These are phyloP conservation scores for Crassisporium funariophilum DNA, from an alignment of 768 basidiomycete genomes.

Conservation along the genomic window DNA sequence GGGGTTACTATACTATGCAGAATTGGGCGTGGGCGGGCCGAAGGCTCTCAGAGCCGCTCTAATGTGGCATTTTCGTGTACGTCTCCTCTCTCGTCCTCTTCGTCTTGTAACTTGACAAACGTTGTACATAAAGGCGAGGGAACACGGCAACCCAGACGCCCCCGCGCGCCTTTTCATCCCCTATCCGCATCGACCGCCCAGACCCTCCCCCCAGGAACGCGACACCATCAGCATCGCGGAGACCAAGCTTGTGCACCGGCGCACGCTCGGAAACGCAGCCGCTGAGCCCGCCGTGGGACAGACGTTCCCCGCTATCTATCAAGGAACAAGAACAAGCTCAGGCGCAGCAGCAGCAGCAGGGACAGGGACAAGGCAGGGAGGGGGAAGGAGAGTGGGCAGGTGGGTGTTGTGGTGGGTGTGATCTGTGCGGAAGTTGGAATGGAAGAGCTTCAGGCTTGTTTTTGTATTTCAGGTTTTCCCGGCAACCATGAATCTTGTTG, in stretches of 20 bases:
- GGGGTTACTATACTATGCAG: slow-evolving; percentile 92
- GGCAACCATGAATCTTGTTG: too few relatives aligned
- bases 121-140: slow-evolving; percentile 55
- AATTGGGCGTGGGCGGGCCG: slow-evolving; percentile 84
- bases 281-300: slow-evolving; percentile 27
- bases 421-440: slow-evolving; percentile 31
- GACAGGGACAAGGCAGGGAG: too few relatives aligned
- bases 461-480: not conserved
- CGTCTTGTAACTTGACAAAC: not conserved
- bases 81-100: slow-evolving; percentile 7
- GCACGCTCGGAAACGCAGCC: slow-evolving; percentile 51
- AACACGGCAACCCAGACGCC: slow-evolving; percentile 84
- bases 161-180: slow-evolving; percentile 69
- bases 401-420: slow-evolving; percentile 56
- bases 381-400: slow-evolving; percentile 29
- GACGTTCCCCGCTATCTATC: slow-evolving; percentile 25
- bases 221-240: slow-evolving; percentile 79
- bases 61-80: slow-evolving; percentile 72
- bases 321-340: slow-evolving; percentile 8
- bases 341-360: slow-evolving; percentile 12
- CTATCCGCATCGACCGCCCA: slow-evolving; percentile 63
- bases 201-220: slow-evolving; percentile 75
- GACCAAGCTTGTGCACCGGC: slow-evolving; percentile 76
- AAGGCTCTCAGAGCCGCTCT: slow-evolving; percentile 65
- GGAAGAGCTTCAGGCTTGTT: not conserved